phyloP scores from a whole-genome alignment of 176 grass and related monocot species.

The Calamus simplicifolius region DNA sequence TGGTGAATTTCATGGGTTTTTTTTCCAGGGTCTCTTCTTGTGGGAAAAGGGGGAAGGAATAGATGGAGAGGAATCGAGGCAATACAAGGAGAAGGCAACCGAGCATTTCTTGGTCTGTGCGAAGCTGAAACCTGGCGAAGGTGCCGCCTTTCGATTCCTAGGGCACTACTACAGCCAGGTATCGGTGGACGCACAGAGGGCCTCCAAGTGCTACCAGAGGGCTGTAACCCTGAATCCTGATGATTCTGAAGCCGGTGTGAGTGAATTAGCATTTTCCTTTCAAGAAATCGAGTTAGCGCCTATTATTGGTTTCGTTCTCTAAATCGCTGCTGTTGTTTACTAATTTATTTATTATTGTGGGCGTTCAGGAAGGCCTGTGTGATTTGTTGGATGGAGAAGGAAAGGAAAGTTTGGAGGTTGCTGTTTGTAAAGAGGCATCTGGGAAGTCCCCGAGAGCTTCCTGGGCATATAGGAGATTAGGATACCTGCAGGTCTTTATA shows the following conservation, averaged over 20 bases:
- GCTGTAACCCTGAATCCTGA: conserved; percentile 53
- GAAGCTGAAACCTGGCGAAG: conserved; percentile 79
- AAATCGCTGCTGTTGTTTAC: background rate
- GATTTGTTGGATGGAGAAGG: conserved; percentile 75
- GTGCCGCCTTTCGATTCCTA: conserved; percentile 57
- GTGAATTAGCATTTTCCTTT: conserved; percentile 18
- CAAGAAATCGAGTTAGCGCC: too few species aligned
- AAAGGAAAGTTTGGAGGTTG: conserved; percentile 85
- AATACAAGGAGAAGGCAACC: conserved; percentile 37
- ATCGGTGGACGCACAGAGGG: conserved; percentile 39
- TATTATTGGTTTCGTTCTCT: too few species aligned
- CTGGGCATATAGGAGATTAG: conserved; percentile 79
- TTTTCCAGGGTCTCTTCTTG: conserved; percentile 45
- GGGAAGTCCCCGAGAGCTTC: conserved; percentile 71
- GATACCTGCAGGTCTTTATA: conserved; percentile 78
- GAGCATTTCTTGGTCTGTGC: conserved; percentile 74
- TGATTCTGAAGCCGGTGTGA: conserved; percentile 66
- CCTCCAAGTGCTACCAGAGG: conserved; percentile 73
- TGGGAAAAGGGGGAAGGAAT: conserved; percentile 39
- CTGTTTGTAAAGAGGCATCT: conserved; percentile 66
- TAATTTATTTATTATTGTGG: conserved; percentile 1
- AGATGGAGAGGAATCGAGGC: conserved; percentile 29
- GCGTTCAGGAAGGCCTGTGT: conserved; percentile 59
- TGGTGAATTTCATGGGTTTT: background rate
- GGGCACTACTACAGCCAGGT: conserved; percentile 53